Evolutionary conservation across 2,329 filamentous ascomycete species (phyloP).

Genomic region (Rhynchosporium agropyri): DNA sequence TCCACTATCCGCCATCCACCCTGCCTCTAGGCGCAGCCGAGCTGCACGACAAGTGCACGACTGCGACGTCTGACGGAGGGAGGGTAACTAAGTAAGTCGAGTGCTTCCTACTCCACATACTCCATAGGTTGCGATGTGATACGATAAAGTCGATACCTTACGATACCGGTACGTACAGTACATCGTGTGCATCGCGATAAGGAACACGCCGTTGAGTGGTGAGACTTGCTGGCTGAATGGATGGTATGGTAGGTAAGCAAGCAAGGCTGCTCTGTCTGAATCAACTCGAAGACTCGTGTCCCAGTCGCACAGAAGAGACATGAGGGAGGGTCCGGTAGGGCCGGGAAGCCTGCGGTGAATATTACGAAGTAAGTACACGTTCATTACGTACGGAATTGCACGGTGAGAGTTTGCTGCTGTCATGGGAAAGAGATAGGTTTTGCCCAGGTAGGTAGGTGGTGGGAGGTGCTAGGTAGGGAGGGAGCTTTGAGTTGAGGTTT

Average conservation of each 20-base stretch:
- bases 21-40: too few species aligned
- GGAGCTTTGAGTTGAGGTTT: too few species aligned
- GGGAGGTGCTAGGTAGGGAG: too few species aligned
- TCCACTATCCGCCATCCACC: too few species aligned
- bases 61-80: too few species aligned
- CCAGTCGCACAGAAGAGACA: constrained; percentile 8
- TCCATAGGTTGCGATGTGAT: too few species aligned
- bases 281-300: constrained; percentile 4
- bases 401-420: constrained; percentile 37
- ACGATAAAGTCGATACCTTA: too few species aligned
- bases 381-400: constrained; percentile 38
- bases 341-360: constrained; percentile 10
- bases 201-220: constrained; percentile 26
- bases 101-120: too few species aligned
- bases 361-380: constrained; percentile 11
- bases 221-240: neutral
- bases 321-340: neutral
- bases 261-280: constrained; percentile 10
- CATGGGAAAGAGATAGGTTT: constrained; percentile 26
- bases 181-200: constrained; percentile 25
- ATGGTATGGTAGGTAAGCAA: neutral
- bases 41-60: too few species aligned
- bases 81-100: too few species aligned
- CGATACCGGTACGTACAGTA: too few species aligned
- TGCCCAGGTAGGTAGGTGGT: too few species aligned